Evolutionary conservation across 1,139 yeast species (phyloP).

Genomic region (Nakaseomyces nivariensis): DNA sequence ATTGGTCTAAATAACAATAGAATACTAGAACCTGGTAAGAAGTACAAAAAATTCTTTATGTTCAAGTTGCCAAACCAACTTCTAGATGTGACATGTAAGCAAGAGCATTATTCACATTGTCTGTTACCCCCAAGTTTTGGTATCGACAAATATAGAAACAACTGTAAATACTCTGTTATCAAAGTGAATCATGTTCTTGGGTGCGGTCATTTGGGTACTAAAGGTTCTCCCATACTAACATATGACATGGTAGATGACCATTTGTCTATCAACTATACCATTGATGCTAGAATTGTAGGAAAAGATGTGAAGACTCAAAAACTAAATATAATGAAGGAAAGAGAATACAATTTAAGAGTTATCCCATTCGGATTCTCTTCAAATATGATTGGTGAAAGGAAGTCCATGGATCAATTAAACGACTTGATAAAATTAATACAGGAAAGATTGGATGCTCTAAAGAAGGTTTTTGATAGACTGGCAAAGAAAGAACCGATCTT

Average conservation of each 20-base stretch:
- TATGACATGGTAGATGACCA: slow-evolving; percentile 28
- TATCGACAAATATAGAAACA: slow-evolving; percentile 35
- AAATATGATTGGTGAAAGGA: slow-evolving; percentile 16
- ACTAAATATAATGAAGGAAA: slow-evolving; percentile 20
- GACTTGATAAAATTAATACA: slow-evolving; percentile 12
- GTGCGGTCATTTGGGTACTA: slow-evolving; percentile 32
- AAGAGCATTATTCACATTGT: slow-evolving; percentile 43
- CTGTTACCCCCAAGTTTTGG: slow-evolving; percentile 60
- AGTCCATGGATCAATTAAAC: slow-evolving; percentile 12
- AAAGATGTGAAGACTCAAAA: slow-evolving; percentile 16
- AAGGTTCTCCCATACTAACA: slow-evolving; percentile 33
- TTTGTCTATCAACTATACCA: slow-evolving; percentile 26
- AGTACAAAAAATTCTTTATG: slow-evolving; percentile 52
- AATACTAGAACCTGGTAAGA: slow-evolving; percentile 39
- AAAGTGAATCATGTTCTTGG: slow-evolving; percentile 29
- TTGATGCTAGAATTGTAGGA: slow-evolving; percentile 25
- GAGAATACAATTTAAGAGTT: slow-evolving; percentile 28
- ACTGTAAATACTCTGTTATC: slow-evolving; percentile 26
- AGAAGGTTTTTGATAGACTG: slow-evolving; percentile 13
- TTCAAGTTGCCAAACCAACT: slow-evolving; percentile 51
- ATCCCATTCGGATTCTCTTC: slow-evolving; percentile 30
- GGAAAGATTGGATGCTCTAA: slow-evolving; percentile 16
- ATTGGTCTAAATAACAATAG: slow-evolving; percentile 46
- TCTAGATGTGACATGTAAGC: slow-evolving; percentile 48
- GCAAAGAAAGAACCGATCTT: slow-evolving; percentile 13